Evolutionary conservation across 192 early-diverging fungal species (phyloP), one percentile per base, ranked within the genome.

Genomic region (Coemansia sp.): DNA sequence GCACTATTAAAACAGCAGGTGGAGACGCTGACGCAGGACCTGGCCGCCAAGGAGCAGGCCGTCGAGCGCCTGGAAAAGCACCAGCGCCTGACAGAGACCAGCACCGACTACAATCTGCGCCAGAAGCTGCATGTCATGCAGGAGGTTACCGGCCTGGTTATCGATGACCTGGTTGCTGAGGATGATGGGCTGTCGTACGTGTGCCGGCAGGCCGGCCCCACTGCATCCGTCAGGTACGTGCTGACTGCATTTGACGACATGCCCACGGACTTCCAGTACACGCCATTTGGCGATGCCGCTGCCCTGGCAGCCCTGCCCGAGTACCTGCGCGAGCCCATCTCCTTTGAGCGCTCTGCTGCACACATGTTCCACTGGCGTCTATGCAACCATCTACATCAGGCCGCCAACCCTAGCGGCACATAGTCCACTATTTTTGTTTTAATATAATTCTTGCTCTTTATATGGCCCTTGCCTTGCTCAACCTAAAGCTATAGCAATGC

Each of bases 291-390:
- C 20, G 55, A 56, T 28, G 44, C 57, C 9, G 31, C 60, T 2
- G 36, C 36, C 26, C 51, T 63, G 26, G 53, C 52, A 13, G 53
- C 44, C 31, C 62, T 78, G 42, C 75, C 75, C 11, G 57, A 54
- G 5, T 78, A 72, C 31, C 53, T 78, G n/a, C 61, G 49, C 45
- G 65, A 72, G 57, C 50, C 57, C 35, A 71, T 78, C 49, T 67
- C 68, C 20, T 78, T 78, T 59, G 65, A 59, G 23, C 61, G 63
- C 46, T 12, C 53, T 11, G 62, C 62, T 8, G 64, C 61, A 6
- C 57, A 33, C 62, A 72, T 78, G 75, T 78, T 78, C 59, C 68
- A 57, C 48, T 78, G 75, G 75, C 68, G 75, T 26, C 47, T 78
- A 50, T 78, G 70, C 57, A 61, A 64, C 42, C 70, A 68, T 38